Conservation (phyloP, 208 protist genomes). For the Giardia duodenalis region DNA sequence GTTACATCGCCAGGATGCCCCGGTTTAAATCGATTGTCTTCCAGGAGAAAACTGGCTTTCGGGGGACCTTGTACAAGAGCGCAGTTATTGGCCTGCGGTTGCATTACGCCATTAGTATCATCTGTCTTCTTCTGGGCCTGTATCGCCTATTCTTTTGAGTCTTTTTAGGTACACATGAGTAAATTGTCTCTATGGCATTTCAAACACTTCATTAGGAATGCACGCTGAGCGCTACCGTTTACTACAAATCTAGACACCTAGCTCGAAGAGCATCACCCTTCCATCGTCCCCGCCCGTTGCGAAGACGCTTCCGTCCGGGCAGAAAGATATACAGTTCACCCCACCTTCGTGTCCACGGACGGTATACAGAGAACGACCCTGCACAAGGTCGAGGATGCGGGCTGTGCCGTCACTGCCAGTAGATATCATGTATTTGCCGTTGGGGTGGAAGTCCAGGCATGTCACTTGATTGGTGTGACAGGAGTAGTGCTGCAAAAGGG, state of each 20-base stretch:
- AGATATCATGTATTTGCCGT: neutral
- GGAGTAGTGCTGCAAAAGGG: conserved; percentile 59
- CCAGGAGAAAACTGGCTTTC: neutral
- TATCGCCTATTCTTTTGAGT: conserved; percentile 9
- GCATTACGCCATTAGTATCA: neutral
- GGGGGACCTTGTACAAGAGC: conserved; percentile 20
- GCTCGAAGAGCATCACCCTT: conserved; percentile 15
- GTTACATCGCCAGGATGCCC: conserved; percentile 7
- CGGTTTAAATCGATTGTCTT: conserved; percentile 19
- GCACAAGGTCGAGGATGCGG: neutral
- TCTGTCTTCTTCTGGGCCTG: neutral
- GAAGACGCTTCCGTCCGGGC: neutral
- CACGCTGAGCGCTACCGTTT: neutral
- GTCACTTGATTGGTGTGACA: conserved; percentile 52
- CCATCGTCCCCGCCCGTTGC: conserved; percentile 18
- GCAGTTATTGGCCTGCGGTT: conserved; percentile 10
- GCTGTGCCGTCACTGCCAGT: neutral
- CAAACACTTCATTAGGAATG: too few species aligned
- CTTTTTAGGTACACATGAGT: too few species aligned
- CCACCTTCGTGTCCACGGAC: conserved; percentile 22
- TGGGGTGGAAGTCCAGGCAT: conserved; percentile 33
- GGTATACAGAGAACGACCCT: conserved; percentile 3
- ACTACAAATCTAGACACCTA: neutral
- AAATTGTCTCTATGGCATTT: too few species aligned
- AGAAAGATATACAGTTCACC: neutral